These are phyloP conservation scores for Papiliotrema fonsecae DNA, from an alignment of 1,284 basidiomycete species.

Conservation along the genomic window DNA sequence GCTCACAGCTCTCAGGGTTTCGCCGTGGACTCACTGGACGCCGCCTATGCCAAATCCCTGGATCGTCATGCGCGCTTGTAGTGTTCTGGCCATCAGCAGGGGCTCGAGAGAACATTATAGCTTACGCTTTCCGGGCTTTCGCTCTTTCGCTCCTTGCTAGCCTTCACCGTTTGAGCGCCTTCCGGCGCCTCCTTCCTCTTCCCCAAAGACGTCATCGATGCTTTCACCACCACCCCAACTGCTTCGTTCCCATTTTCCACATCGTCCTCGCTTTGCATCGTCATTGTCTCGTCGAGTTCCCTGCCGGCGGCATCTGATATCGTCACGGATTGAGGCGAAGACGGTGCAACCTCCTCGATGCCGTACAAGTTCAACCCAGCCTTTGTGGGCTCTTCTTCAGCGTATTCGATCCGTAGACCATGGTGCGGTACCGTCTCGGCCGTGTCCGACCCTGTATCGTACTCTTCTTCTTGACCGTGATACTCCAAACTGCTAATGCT, in stretches of 20 bases:
- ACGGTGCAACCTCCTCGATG: background rate
- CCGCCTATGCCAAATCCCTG: no score
- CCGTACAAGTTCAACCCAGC: background rate
- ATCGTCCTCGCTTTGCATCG: background rate
- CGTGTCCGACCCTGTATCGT: background rate
- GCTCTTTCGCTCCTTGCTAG: background rate
- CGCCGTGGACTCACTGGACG: no score
- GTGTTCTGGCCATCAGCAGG: no score
- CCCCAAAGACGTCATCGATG: background rate
- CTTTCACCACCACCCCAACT: background rate
- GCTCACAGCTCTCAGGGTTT: no score
- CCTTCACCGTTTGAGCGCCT: background rate
- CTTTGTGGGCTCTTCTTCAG: background rate
- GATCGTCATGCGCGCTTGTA: no score
- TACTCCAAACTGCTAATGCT: no score
- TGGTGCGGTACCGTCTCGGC: no score
- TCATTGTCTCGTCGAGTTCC: background rate
- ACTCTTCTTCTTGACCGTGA: background rate
- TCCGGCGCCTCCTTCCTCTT: slow-evolving; percentile 2
- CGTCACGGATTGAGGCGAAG: no score
- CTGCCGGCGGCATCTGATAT: background rate
- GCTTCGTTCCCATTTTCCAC: background rate
- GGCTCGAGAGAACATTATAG: no score
- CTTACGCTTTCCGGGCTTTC: background rate
- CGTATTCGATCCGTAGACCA: background rate